Base-by-base conservation (phyloP, 371 early-diverging fungal genomes). In the Apophysomyces trapeziformis region DNA sequence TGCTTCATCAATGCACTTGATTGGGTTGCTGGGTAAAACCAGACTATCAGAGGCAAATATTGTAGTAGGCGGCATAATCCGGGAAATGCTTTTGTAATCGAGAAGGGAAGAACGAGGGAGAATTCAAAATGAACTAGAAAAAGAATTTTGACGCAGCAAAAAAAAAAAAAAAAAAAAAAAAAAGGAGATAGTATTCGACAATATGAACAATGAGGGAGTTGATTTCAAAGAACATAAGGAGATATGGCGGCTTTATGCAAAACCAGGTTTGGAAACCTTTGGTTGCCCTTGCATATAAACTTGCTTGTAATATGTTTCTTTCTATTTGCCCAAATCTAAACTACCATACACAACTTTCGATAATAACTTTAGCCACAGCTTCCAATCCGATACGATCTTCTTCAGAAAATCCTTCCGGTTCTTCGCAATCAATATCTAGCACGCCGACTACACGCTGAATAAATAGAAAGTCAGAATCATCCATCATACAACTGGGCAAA, bases 371-470 rank as follows among this genome's bases (percentile, higher is more conserved):
- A 32, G 85, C 93, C 61, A 96, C 81, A 5, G 76, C 77, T 68
- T 94, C 92, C 59, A 95, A 72, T 13, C 93, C 95, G 0, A 70
- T 80, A 58, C 74, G 76, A 68, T 96, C 96, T 6, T 83, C 83
- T 36, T 92, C 86, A 69, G 90, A 88, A 75, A 94, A 95, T 0
- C 94, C 94, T 46, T 88, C 85, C 12, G 75, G 62, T 38, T 76
- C 88, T 66, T 89, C 83, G 64, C 93, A 92, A 72, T 96, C 96
- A 66, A 96, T 81, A 75, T 96, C 96, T 59, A 96, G 68, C 8
- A 96, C 95, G 21, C 95, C 95, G 50, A 89, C 78, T 0, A 93
- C 78, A 43, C 79, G 69, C 86, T 87, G 70, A 47, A 54, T 16
- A 58, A 50, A 47, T 26, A 50, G 37, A 58, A 7, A 50, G 36